These are phyloP conservation scores for Osmanthus fragrans DNA, from an alignment of 257 asterid genomes.

Conservation along the genomic window DNA sequence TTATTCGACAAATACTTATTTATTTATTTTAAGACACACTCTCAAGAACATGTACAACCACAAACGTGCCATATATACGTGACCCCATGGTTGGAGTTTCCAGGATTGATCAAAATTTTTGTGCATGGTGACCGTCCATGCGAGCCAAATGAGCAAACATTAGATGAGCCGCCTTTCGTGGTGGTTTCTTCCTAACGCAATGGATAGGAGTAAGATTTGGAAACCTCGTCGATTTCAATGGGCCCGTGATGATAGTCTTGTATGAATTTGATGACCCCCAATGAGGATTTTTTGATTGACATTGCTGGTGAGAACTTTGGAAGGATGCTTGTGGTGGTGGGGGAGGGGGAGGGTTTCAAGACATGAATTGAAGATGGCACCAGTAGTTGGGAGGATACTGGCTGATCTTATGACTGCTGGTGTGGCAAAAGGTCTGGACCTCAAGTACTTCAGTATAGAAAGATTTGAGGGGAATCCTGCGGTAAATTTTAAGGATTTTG, in stretches of 20 bases:
- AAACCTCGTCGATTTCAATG: constrained; percentile 39
- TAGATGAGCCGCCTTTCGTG: constrained; percentile 31
- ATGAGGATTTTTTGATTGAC: constrained; percentile 80
- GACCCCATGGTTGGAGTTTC: constrained; percentile 55
- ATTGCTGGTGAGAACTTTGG: constrained; percentile 72
- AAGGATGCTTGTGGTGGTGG: constrained; percentile 59
- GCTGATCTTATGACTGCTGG: constrained; percentile 58
- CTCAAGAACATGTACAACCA: too few species aligned
- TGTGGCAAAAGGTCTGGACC: constrained; percentile 25
- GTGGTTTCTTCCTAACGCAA: constrained; percentile 22
- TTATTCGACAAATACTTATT: too few species aligned
- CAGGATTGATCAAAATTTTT: constrained; percentile 67
- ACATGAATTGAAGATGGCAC: constrained; percentile 96
- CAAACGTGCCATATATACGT: not conserved
- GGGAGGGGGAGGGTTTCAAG: constrained; percentile 50
- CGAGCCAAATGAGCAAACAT: constrained; percentile 65
- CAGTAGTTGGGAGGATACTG: constrained; percentile 61
- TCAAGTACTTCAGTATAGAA: too few species aligned
- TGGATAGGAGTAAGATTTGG: constrained; percentile 64
- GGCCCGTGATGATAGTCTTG: constrained; percentile 63
- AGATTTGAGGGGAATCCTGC: too few species aligned
- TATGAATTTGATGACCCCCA: constrained; percentile 83
- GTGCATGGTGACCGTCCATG: constrained; percentile 69
- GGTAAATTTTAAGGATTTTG: not conserved
- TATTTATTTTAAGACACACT: too few species aligned